Evolutionary conservation across 2,329 filamentous ascomycete genomes (phyloP), one percentile per base, ranked within the genome.

Genomic region (Cladophialophora psammophila): DNA sequence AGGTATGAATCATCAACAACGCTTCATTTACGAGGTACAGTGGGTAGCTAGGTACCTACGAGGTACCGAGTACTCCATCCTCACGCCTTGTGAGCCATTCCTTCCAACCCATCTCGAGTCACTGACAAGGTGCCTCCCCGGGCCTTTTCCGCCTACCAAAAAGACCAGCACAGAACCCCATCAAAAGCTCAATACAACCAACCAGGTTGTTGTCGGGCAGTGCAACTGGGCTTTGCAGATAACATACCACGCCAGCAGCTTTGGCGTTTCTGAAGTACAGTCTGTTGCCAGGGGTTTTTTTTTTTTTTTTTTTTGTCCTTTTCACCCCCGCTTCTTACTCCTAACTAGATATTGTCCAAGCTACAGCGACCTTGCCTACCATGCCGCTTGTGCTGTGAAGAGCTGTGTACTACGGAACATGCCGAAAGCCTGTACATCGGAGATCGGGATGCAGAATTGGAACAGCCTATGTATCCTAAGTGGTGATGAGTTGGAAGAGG

Each of bases 131-230:
- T 50, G 20, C 45, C 45, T 18, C 13, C 40, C 18, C 45, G 45
- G 45, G 20, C 45, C 45, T 31, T 50, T 50, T 50, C 45, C 45
- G 45, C 45, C 45, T 26, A 26, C 45, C 45, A 50, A 12, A 50
- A 50, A 2, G 7, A 8, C 45, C 10, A 26, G 45, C 26, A 50
- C 45, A 20, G 20, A 50, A 2, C 45, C 45, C 45, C 18, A 31
- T 26, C 9, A 18, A 50, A 26, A 31, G 45, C 18, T 50, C 45
- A 50, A 12, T 20, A 50, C n/a, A 8, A 26, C 42, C 42, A 48
- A 20, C 42, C 42, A 48, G 42, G 18, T 48, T 48, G 42, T 10
- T 48, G 42, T 48, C 42, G 18, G 42, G 18, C 42, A 3, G 2
- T 20, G 18, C 45, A 31, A 13, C 45, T 13, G 45, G 20, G 18